Conservation (phyloP, 495 filamentous ascomycete species). For the Ascodesmis nigricans region DNA sequence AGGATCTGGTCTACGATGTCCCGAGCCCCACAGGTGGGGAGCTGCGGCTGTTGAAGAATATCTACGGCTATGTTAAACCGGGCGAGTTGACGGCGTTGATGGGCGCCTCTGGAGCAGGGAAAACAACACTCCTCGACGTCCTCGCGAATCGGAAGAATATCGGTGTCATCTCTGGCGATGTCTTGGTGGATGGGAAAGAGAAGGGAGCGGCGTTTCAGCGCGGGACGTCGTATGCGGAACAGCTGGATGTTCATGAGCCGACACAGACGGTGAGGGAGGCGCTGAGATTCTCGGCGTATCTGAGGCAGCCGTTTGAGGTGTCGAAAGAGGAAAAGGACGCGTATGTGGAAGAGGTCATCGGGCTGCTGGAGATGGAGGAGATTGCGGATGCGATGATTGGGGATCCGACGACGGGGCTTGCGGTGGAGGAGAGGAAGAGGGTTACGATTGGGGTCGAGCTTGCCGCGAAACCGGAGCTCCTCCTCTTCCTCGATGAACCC, state of each 20-base stretch:
- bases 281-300: conserved; percentile 57
- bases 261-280: conserved; percentile 68
- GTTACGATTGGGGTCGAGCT: conserved; percentile 81
- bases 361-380: conserved; percentile 58
- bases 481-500: conserved; percentile 79
- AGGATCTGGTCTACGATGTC: conserved; percentile 45
- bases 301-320: conserved; percentile 52
- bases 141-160: conserved; percentile 56
- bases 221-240: conserved; percentile 61
- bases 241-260: conserved; percentile 59
- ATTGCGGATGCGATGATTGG: conserved; percentile 76
- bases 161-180: conserved; percentile 51
- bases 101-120: conserved; percentile 72
- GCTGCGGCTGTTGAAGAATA: conserved; percentile 42
- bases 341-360: conserved; percentile 67
- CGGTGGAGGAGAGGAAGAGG: conserved; percentile 75
- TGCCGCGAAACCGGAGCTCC: conserved; percentile 61
- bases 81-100: conserved; percentile 62
- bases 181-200: conserved; percentile 47
- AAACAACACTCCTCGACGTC: conserved; percentile 65
- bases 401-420: conserved; percentile 49
- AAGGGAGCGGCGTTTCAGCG: conserved; percentile 54
- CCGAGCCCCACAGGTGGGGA: conserved; percentile 41
- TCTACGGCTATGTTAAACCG: conserved; percentile 60
- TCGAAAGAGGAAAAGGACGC: conserved; percentile 51